These are phyloP conservation scores for Lepidium africanum DNA, from an alignment of 345 rosid genomes.

Conservation along the genomic window DNA sequence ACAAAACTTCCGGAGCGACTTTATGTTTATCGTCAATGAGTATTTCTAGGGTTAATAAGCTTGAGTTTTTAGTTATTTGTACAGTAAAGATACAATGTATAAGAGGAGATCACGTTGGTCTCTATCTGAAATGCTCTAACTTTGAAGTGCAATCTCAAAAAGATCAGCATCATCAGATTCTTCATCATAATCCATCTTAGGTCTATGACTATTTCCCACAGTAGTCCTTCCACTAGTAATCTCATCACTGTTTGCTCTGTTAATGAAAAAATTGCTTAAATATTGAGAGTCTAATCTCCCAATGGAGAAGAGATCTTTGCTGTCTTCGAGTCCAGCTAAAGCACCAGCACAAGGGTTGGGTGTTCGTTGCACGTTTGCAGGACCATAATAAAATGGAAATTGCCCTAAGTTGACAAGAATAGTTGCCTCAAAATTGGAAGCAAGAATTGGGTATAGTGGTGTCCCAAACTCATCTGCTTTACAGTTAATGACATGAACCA, in stretches of 20 bases:
- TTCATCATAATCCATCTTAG: slow-evolving; percentile 48
- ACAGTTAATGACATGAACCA: slow-evolving; percentile 30
- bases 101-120: neutral
- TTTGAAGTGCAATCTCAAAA: slow-evolving; percentile 60
- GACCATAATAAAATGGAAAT: slow-evolving; percentile 22
- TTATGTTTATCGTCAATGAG: neutral
- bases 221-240: slow-evolving; percentile 18
- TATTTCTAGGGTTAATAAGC: neutral
- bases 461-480: slow-evolving; percentile 30
- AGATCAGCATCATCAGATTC: slow-evolving; percentile 92
- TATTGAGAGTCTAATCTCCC: slow-evolving; percentile 86
- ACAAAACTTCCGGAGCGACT: too few species aligned
- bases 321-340: slow-evolving; percentile 61
- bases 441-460: slow-evolving; percentile 32
- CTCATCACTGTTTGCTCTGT: slow-evolving; percentile 36
- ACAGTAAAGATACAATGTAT: neutral
- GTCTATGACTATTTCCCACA: slow-evolving; percentile 24
- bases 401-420: slow-evolving; percentile 31
- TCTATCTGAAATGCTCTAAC: slow-evolving; percentile 8
- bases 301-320: slow-evolving; percentile 83
- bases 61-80: neutral
- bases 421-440: slow-evolving; percentile 18
- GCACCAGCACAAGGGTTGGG: slow-evolving; percentile 34
- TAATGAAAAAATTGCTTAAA: slow-evolving; percentile 39
- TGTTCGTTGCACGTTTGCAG: slow-evolving; percentile 25